Evolutionary conservation across 2,329 filamentous ascomycete genomes (phyloP), one percentile per base, ranked within the genome.

Genomic region (Paraphoma chrysanthemicola): DNA sequence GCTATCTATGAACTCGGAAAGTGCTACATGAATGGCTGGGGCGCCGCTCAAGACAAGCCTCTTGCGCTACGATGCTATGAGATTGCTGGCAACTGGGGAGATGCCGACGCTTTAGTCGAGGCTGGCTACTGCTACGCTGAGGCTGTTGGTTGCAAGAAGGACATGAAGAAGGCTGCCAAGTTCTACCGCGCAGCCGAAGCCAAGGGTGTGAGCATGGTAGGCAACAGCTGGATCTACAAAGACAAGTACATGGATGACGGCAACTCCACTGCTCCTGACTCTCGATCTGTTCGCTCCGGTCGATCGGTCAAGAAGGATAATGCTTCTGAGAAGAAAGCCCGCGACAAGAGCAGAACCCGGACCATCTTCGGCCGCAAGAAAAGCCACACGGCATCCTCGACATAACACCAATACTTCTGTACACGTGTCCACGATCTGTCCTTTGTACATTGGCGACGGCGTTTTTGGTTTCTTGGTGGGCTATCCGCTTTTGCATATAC

Each of bases 141-240:
- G 74, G 95, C 93, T 8, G 83, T 97, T 51, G 95, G 95, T 4
- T 96, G 91, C 75, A 97, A 95, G 82, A 99, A 98, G 79, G 91
- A 98, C 73, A 81, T 97, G 73, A 97, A 93, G 81, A 97, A 93
- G 80, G 94, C 92, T 48, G 94, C 95, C 56, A 90, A 87, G 59
- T 92, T 95, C 70, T 98, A 98, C 76, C 89, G 95, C 18, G 85
- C 89, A 81, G 95, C 95, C 6, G 95, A 97, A 75, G 88, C 90
- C 23, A 95, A 95, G 78, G 95, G 95, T 6, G 93, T 97, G 83
- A 96, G 88, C 77, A 98, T 98, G 93, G 90, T 97, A 54, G 95
- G 95, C 53, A 98, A 98, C 76, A 97, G 93, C 82, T 99, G 95
- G 93, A 98, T 98, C 67, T 93, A 97, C 82, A 98, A 98, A 77